phyloP scores from a whole-genome alignment of 768 basidiomycete genomes.

The Boletus subparvulus region DNA sequence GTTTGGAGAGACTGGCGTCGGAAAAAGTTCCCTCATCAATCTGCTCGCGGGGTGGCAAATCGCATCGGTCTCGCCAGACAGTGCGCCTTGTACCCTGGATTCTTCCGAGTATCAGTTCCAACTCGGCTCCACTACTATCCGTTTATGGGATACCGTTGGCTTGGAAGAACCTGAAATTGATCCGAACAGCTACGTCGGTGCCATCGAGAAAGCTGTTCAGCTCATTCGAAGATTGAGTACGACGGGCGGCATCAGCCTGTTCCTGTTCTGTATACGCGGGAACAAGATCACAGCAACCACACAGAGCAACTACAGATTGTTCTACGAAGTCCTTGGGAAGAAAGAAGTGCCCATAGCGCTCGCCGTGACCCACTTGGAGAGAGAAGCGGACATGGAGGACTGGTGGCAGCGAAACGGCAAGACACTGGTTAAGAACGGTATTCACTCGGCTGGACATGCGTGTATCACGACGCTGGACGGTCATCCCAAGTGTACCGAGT shows the following conservation, averaged over 20 bases:
- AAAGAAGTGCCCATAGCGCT: slow-evolving; percentile 39
- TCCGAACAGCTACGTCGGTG: slow-evolving; percentile 20
- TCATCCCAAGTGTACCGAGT: slow-evolving; percentile 31
- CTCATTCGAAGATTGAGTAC: slow-evolving; percentile 35
- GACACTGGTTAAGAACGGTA: slow-evolving; percentile 18
- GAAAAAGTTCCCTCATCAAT: slow-evolving; percentile 29
- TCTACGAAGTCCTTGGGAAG: slow-evolving; percentile 29
- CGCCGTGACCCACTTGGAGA: slow-evolving; percentile 41
- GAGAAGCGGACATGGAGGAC: slow-evolving; percentile 32
- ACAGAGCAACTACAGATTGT: slow-evolving; percentile 26
- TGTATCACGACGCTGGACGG: slow-evolving; percentile 31
- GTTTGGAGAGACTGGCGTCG: slow-evolving; percentile 38
- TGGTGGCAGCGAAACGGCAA: slow-evolving; percentile 33
- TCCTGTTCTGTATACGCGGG: slow-evolving; percentile 41
- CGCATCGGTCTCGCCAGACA: slow-evolving; percentile 24
- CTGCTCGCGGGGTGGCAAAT: slow-evolving; percentile 27
- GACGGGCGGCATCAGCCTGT: slow-evolving; percentile 38
- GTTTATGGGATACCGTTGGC: slow-evolving; percentile 36
- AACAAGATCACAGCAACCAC: slow-evolving; percentile 33
- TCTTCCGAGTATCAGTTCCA: slow-evolving; percentile 27
- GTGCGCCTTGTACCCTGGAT: slow-evolving; percentile 36
- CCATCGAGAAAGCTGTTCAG: slow-evolving; percentile 30
- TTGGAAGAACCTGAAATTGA: slow-evolving; percentile 29
- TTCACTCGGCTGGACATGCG: slow-evolving; percentile 29
- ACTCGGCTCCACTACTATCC: slow-evolving; percentile 23